Evolutionary conservation across 257 asterid genomes (phyloP).

Genomic region (Solanum clarkiae): DNA sequence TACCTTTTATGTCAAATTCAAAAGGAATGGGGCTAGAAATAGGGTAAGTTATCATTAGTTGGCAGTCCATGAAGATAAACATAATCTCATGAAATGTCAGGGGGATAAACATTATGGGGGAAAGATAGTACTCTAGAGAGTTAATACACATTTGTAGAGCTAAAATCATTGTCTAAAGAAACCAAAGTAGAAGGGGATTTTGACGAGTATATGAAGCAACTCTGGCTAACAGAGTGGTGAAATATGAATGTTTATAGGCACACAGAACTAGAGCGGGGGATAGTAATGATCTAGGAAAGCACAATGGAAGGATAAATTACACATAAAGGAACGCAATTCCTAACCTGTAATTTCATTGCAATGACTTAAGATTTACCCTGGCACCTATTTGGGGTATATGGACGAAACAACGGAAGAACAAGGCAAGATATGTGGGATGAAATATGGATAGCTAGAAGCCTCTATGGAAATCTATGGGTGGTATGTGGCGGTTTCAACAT

Average conservation of each 20-base stretch:
- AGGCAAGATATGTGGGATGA: not conserved
- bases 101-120: not conserved
- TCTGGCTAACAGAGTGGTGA: not conserved
- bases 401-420: not conserved
- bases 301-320: not conserved
- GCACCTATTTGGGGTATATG: not conserved
- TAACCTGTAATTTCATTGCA: not conserved
- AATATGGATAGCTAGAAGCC: not conserved
- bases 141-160: not conserved
- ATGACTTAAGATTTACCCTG: not conserved
- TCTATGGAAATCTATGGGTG: not conserved
- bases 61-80: not conserved
- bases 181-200: not conserved
- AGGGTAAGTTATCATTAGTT: not conserved
- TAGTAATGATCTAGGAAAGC: not conserved
- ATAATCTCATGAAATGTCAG: not conserved
- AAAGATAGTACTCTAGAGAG: not conserved
- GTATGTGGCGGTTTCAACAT: not conserved
- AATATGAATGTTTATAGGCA: not conserved
- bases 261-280: not conserved
- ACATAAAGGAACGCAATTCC: not conserved
- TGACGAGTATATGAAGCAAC: not conserved
- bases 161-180: not conserved
- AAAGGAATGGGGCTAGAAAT: too few species aligned
- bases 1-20: too few species aligned